Base-by-base conservation (phyloP, 306 rosid species). In the Cyclanthera cordifolia region DNA sequence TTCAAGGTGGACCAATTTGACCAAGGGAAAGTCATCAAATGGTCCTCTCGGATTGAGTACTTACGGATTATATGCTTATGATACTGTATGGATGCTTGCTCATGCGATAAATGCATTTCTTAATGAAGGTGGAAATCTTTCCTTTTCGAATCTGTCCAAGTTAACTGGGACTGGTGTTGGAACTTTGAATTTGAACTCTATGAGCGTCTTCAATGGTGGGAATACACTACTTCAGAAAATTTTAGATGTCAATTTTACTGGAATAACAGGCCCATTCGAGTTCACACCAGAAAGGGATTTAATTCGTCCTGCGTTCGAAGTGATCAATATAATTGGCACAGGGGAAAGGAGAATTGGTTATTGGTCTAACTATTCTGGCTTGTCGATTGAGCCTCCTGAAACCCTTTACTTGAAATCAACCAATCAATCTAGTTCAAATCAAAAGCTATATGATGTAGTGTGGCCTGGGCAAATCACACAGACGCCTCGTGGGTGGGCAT, bases 401-500 rank as follows among this genome's bases (percentile, higher is more conserved):
- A 25, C 41, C n/a, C 80, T 82, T 52, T 78, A 83, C 83, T 63
- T 84, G 19, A 75, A 77, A 54, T 83, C 95, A n/a, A 72, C 79
- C 24, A 85, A 86, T 70, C 74, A 52, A 16, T 81, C 90, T 21
- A 76, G 69, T 67, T 71, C 73, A 32, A 88, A 59, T 51, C 82
- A 83, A 67, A 79, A 23, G 69, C 77, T 94, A 5, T 39, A n/a
- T 17, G 19, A 46, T 32, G 83, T 82, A 34, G 71, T 94, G 74
- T 94, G 99, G 99, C 99, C 99, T 0, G 99, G 99, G 75, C 83
- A 88, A 30, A 75, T 83, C 4, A 49, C 39, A 4, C 78, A 82
- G 63, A 82, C 34, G 75, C 99, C 99, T 71, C 97, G 97, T 17
- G 99, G 99, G 28, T 94, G 99, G 99, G 88, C 84, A 51, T 94